Evolutionary conservation across 495 filamentous ascomycete species (phyloP).

Genomic region (Lepidopterella palustris): DNA sequence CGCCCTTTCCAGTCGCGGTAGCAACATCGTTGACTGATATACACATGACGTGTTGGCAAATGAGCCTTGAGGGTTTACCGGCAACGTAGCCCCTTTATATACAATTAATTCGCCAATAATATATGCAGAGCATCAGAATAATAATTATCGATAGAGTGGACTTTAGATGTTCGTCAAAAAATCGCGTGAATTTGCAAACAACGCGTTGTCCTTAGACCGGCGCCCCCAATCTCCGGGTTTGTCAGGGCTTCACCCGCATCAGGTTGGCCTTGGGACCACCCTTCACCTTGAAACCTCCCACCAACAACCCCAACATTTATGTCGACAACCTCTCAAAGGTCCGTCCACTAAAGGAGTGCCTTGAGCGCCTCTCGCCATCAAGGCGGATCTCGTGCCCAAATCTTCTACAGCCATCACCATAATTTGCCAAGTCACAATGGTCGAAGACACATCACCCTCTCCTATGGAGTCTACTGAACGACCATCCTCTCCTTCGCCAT

Average conservation of each 20-base stretch:
- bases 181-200: neutral
- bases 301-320: neutral
- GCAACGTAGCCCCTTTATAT: too few species aligned
- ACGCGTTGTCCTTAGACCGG: neutral
- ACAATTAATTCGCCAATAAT: too few species aligned
- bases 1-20: too few species aligned
- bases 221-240: neutral
- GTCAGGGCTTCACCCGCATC: too few species aligned
- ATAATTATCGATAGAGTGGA: neutral
- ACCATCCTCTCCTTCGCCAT: conserved; percentile 56
- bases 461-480: conserved; percentile 29
- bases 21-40: too few species aligned
- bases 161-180: neutral
- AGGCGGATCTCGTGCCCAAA: neutral
- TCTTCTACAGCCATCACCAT: neutral
- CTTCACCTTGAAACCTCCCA: neutral
- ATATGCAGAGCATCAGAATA: too few species aligned
- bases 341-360: neutral
- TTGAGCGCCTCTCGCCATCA: neutral
- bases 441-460: conserved; percentile 6
- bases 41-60: too few species aligned
- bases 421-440: conserved; percentile 4
- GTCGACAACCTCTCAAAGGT: neutral
- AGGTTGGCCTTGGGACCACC: neutral
- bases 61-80: too few species aligned